These are phyloP conservation scores for Eutrema yunnanense DNA, from an alignment of 345 rosid genomes.

Conservation along the genomic window DNA sequence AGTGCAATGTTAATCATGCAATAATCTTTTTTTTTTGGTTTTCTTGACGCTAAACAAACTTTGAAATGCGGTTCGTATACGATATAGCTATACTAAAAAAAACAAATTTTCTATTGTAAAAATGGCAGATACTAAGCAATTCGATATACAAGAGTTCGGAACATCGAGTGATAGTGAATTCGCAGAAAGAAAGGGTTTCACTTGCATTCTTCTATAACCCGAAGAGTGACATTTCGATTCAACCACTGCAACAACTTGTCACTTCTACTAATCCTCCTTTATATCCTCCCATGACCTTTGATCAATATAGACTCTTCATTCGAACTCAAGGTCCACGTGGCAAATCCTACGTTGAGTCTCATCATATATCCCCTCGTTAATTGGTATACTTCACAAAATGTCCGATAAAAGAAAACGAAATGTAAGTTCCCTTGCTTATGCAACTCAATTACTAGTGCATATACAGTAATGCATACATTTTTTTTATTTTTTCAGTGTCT, in stretches of 20 bases:
- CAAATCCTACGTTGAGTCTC: conserved; percentile 71
- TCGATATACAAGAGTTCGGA: conserved; percentile 80
- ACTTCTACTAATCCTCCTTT: conserved; percentile 39
- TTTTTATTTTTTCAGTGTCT: too few relatives aligned
- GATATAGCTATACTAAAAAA: neutral
- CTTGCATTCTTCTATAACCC: conserved; percentile 93
- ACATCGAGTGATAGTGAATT: conserved; percentile 76
- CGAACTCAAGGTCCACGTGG: conserved; percentile 72
- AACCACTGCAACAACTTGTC: conserved; percentile 62
- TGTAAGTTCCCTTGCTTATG: conserved; percentile 2
- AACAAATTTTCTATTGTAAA: neutral
- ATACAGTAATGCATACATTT: neutral
- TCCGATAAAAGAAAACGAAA: neutral
- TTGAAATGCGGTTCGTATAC: neutral
- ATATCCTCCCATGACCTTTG: conserved; percentile 73
- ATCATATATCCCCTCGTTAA: conserved; percentile 21
- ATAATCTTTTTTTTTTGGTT: neutral
- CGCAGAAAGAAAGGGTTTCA: conserved; percentile 52
- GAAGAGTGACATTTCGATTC: conserved; percentile 63
- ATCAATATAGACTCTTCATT: conserved; percentile 68
- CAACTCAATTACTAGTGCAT: neutral
- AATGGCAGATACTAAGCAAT: conserved; percentile 70
- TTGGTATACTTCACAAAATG: neutral
- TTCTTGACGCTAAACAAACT: neutral
- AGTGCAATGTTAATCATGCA: neutral